Evolutionary conservation across 176 grass and related monocot genomes (phyloP).

Genomic region (Luzula sylvatica): DNA sequence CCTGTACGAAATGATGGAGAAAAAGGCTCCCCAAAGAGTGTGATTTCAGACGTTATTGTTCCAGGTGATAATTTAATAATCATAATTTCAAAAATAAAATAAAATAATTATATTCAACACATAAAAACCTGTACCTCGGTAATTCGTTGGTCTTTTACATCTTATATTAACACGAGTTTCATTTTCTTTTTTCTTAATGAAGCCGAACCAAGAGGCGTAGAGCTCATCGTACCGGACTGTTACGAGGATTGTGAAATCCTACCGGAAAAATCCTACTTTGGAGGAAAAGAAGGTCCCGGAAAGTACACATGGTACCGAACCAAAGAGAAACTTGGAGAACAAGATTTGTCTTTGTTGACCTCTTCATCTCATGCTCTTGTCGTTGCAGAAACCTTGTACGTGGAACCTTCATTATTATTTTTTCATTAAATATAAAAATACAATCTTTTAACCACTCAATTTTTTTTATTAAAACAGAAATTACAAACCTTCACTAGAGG

Average conservation of each 20-base stretch:
- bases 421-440: not conserved
- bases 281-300: slow-evolving; percentile 75
- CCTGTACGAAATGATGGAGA: slow-evolving; percentile 66
- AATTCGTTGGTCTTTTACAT: not conserved
- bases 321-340: slow-evolving; percentile 42
- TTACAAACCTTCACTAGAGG: slow-evolving; percentile 62
- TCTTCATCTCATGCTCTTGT: slow-evolving; percentile 35
- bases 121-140: too few species aligned
- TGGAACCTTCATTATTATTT: not conserved
- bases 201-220: slow-evolving; percentile 65
- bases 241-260: slow-evolving; percentile 70
- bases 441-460: not conserved
- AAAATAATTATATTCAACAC: too few species aligned
- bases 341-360: slow-evolving; percentile 40
- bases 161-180: too few species aligned
- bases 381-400: slow-evolving; percentile 56
- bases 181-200: slow-evolving; percentile 21
- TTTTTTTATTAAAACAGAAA: slow-evolving; percentile 42
- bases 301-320: slow-evolving; percentile 77
- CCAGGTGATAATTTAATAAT: slow-evolving; percentile 55
- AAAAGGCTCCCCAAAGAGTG: slow-evolving; percentile 45
- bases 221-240: slow-evolving; percentile 64
- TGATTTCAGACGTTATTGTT: slow-evolving; percentile 60
- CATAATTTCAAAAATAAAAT: not conserved
- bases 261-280: slow-evolving; percentile 77